phyloP scores from a whole-genome alignment of 768 basidiomycete genomes.

The Tulasnella calospora region DNA sequence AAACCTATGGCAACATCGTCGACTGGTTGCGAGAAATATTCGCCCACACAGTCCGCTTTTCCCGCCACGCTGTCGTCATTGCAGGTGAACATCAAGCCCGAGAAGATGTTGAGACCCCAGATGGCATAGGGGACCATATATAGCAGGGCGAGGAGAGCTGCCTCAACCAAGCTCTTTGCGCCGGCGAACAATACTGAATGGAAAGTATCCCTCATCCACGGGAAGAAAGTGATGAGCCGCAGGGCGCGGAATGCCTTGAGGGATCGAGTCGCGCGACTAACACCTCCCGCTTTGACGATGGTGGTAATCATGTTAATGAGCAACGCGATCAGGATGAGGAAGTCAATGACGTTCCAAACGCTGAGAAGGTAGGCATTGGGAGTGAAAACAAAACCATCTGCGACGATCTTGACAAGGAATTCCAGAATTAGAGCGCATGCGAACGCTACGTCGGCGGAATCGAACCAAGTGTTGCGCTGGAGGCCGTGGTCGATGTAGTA shows the following conservation, averaged over 20 bases:
- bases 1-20: slow-evolving; percentile 56
- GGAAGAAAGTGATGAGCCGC: slow-evolving; percentile 82
- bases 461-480: slow-evolving; percentile 78
- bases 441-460: slow-evolving; percentile 69
- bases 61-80: slow-evolving; percentile 58
- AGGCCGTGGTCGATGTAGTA: slow-evolving; percentile 60
- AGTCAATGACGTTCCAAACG: slow-evolving; percentile 89
- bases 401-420: slow-evolving; percentile 83
- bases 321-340: slow-evolving; percentile 73
- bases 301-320: slow-evolving; percentile 68
- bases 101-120: slow-evolving; percentile 92
- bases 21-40: slow-evolving; percentile 58
- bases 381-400: slow-evolving; percentile 86
- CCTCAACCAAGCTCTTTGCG: slow-evolving; percentile 77
- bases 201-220: slow-evolving; percentile 81
- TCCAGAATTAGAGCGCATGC: slow-evolving; percentile 69
- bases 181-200: slow-evolving; percentile 84
- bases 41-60: slow-evolving; percentile 62
- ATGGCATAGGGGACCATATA: slow-evolving; percentile 91
- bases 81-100: slow-evolving; percentile 76
- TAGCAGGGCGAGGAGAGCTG: slow-evolving; percentile 80
- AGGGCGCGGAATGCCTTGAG: slow-evolving; percentile 85
- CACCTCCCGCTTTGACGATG: slow-evolving; percentile 68
- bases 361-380: slow-evolving; percentile 89
- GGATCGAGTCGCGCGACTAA: slow-evolving; percentile 76